Conservation (phyloP, 75 land plant genomes). For the Sequoiadendron giganteum region DNA sequence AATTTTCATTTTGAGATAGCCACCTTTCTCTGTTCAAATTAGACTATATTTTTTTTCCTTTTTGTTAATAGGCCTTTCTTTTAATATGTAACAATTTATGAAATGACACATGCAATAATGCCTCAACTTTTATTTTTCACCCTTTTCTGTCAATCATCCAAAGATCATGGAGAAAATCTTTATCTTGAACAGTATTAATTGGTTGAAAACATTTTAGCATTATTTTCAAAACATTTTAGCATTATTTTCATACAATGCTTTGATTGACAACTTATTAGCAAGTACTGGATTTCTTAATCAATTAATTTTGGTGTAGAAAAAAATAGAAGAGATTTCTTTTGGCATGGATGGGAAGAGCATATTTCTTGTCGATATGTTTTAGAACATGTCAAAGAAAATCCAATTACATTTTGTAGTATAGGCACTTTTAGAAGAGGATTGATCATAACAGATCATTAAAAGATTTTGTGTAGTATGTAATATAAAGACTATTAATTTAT, state of each 20-base stretch:
- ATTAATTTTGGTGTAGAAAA: constrained; percentile 29
- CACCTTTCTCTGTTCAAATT: neutral
- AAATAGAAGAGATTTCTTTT: constrained; percentile 30
- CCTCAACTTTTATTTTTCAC: neutral
- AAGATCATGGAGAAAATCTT: neutral
- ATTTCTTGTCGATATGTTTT: constrained; percentile 53
- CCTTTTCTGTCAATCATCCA: neutral
- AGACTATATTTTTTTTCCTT: neutral
- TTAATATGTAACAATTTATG: neutral
- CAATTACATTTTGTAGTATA: neutral
- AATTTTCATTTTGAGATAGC: neutral
- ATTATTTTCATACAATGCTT: neutral
- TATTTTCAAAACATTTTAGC: neutral
- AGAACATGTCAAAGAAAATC: neutral
- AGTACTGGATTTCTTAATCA: neutral
- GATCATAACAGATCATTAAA: neutral
- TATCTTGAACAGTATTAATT: neutral
- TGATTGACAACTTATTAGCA: neutral
- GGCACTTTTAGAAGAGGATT: neutral
- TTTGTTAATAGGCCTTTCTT: neutral
- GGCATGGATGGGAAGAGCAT: constrained; percentile 33
- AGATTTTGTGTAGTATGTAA: neutral
- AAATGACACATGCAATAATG: neutral
- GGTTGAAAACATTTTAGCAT: neutral
- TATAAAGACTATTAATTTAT: neutral